Evolutionary conservation across 805 yeast species (phyloP).

Genomic region (Starmerella kuoi): DNA sequence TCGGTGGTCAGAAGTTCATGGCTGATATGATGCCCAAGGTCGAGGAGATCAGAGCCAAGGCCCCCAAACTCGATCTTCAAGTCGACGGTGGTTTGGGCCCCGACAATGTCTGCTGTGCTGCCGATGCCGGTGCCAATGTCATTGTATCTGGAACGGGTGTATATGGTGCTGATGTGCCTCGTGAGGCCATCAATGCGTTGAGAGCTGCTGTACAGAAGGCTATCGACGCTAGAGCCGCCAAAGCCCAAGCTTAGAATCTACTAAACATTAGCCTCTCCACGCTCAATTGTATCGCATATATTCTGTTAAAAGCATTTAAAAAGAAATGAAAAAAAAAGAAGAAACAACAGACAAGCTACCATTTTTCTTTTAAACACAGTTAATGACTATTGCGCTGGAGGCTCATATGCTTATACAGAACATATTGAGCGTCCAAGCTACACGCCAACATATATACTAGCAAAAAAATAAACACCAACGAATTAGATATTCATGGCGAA

Average conservation of each 20-base stretch:
- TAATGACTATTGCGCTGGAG: too few species aligned
- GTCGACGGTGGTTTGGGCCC: conserved; percentile 94
- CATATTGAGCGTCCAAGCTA: too few species aligned
- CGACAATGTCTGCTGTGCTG: conserved; percentile 74
- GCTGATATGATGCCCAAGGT: conserved; percentile 94
- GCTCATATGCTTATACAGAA: too few species aligned
- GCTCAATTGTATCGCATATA: neutral
- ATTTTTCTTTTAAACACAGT: too few species aligned
- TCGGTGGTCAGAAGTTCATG: conserved; percentile 97
- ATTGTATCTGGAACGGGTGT: conserved; percentile 96
- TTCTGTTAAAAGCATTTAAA: neutral
- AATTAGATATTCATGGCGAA: too few species aligned
- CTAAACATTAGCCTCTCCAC: neutral
- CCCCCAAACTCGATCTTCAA: conserved; percentile 74
- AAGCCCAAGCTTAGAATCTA: neutral
- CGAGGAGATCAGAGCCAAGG: conserved; percentile 53
- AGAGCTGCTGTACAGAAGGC: conserved; percentile 43
- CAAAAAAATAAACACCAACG: too few species aligned
- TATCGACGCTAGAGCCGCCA: conserved; percentile 4
- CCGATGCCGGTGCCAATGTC: conserved; percentile 95
- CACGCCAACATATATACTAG: too few species aligned
- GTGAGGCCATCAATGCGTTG: conserved; percentile 56
- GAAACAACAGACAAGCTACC: too few species aligned
- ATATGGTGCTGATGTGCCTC: conserved; percentile 72
- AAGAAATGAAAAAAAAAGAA: too few species aligned